Evolutionary conservation across 1,139 yeast genomes (phyloP).

Genomic region (Pichia sp.): DNA sequence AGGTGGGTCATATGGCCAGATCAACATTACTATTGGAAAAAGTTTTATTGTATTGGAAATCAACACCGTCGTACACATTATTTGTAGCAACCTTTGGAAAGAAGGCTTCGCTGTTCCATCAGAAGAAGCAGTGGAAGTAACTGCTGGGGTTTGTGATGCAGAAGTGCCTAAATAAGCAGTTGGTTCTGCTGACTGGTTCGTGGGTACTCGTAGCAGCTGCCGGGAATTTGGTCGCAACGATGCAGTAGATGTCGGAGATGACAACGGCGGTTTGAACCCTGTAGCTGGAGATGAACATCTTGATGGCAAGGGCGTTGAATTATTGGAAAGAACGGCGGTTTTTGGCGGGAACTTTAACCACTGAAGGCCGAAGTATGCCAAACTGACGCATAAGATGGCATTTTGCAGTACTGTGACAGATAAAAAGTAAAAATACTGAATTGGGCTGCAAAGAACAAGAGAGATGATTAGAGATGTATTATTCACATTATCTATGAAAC

Average conservation of each 20-base stretch:
- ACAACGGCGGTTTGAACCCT: background rate
- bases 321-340: conserved; percentile 5
- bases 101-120: background rate
- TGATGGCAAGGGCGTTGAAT: conserved; percentile 6
- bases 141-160: background rate
- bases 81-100: conserved; percentile 14
- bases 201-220: background rate
- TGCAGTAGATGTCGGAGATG: no score
- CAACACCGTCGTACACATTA: conserved; percentile 58
- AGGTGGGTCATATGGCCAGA: conserved; percentile 91
- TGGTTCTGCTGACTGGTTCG: background rate
- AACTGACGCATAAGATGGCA: conserved; percentile 38
- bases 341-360: conserved; percentile 4
- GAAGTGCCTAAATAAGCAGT: background rate
- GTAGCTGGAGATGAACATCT: conserved; percentile 1
- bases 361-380: conserved; percentile 28
- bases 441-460: conserved; percentile 29
- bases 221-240: background rate
- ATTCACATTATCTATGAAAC: conserved; percentile 20
- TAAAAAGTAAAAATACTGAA: conserved; percentile 64
- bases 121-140: background rate
- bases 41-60: conserved; percentile 73
- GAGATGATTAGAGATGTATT: conserved; percentile 20
- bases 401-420: conserved; percentile 56
- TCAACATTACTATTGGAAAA: conserved; percentile 88